These are phyloP conservation scores for Suaeda aralocaspica DNA, from an alignment of 148 eudicot genomes.

Conservation along the genomic window DNA sequence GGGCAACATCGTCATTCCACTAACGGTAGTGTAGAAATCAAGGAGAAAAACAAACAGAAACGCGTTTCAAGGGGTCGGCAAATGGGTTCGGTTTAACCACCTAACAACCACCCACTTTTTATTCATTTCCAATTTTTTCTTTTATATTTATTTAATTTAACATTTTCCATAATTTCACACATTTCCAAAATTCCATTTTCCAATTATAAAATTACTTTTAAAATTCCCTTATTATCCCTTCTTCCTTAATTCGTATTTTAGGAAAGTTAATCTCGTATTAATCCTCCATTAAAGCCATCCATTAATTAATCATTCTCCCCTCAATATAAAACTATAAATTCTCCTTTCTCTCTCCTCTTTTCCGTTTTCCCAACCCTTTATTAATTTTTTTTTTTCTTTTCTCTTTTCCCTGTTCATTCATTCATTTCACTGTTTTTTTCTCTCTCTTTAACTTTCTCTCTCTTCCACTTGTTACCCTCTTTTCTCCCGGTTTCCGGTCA, in stretches of 20 bases:
- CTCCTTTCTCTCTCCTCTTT: slow-evolving; percentile 35
- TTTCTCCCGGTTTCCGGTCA: slow-evolving; percentile 37
- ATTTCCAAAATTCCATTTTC: neutral
- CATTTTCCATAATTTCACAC: neutral
- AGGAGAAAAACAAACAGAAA: neutral
- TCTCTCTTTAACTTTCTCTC: slow-evolving; percentile 28
- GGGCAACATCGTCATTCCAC: neutral
- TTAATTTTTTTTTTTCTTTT: slow-evolving; percentile 26
- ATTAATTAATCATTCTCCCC: slow-evolving; percentile 7
- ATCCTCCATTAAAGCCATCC: slow-evolving; percentile 18
- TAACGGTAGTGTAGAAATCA: neutral
- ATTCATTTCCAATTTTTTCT: slow-evolving; percentile 20
- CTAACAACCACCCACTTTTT: slow-evolving; percentile 58
- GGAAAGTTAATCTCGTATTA: slow-evolving; percentile 9
- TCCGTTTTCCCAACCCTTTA: slow-evolving; percentile 43
- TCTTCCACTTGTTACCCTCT: slow-evolving; percentile 33
- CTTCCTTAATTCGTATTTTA: neutral
- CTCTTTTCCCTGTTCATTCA: slow-evolving; percentile 23
- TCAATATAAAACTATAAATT: slow-evolving; percentile 44
- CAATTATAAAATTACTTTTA: neutral
- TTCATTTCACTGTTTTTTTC: slow-evolving; percentile 27
- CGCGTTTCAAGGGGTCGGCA: slow-evolving; percentile 27
- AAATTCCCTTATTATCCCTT: neutral
- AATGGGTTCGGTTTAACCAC: slow-evolving; percentile 70
- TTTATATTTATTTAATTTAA: neutral